phyloP scores from a whole-genome alignment of 257 asterid species.

The Hygrophila difformis region DNA sequence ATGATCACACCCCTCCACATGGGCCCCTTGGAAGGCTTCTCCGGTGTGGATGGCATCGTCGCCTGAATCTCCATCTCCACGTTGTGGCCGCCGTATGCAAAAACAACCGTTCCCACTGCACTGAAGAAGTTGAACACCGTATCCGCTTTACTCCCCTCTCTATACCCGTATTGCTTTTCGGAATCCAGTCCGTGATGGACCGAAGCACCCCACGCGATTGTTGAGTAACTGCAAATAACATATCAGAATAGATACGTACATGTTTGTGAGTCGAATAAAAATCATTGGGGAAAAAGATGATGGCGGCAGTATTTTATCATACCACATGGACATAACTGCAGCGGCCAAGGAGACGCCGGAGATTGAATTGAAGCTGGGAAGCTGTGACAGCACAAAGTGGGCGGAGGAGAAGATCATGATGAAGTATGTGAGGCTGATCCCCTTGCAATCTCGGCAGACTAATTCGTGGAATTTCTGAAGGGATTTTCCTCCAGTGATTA shows the following conservation, averaged over 20 bases:
- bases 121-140: constrained; percentile 26
- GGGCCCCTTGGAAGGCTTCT: constrained; percentile 28
- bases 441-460: constrained; percentile 18
- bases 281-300: too few relatives aligned
- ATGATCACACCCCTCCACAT: constrained; percentile 31
- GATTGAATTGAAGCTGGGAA: constrained; percentile 23
- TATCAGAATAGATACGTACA: too few relatives aligned
- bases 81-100: constrained; percentile 37
- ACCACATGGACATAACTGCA: constrained; percentile 28
- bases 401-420: constrained; percentile 29
- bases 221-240: constrained; percentile 19
- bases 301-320: not conserved
- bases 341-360: constrained; percentile 27
- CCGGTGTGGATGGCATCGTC: constrained; percentile 28
- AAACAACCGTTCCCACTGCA: constrained; percentile 25
- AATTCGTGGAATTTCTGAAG: constrained; percentile 22
- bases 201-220: not conserved
- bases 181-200: too few relatives aligned
- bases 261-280: too few relatives aligned
- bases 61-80: constrained; percentile 39
- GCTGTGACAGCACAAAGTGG: constrained; percentile 27
- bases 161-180: constrained; percentile 27
- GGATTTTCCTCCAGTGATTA: constrained; percentile 36
- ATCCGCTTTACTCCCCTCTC: constrained; percentile 1
- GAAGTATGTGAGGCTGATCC: constrained; percentile 15